Percentiles rank a stretch among this genome's conserved stretches.
phyloP scores from a whole-genome alignment of 495 filamentous ascomycete genomes.

The Xylaria longipes region DNA sequence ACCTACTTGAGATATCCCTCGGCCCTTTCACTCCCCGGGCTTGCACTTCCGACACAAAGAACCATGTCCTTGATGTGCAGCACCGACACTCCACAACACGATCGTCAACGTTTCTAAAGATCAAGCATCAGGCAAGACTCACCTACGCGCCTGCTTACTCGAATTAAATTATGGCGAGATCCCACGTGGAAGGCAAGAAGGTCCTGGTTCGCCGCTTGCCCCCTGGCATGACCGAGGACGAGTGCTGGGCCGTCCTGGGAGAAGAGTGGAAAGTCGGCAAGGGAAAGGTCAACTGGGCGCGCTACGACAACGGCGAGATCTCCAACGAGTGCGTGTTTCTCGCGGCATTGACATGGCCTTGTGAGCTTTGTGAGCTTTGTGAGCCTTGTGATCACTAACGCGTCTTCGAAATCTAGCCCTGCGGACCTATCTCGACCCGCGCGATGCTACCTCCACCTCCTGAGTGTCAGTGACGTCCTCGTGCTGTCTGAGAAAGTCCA shows the following conservation, averaged over 20 bases:
- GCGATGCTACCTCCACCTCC: constrained; percentile 79
- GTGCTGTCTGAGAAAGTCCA: constrained; percentile 71
- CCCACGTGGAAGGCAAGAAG: constrained; percentile 73
- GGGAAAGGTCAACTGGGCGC: constrained; percentile 83
- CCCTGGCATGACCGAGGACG: constrained; percentile 79
- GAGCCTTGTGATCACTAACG: neutral
- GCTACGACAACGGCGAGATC: constrained; percentile 80
- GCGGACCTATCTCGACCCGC: constrained; percentile 78
- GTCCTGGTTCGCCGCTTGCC: constrained; percentile 84
- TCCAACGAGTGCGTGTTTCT: constrained; percentile 76
- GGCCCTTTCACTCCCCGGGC: neutral
- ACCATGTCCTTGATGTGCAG: constrained; percentile 14
- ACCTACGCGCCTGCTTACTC: neutral
- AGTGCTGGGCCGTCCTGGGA: constrained; percentile 77
- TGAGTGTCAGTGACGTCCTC: constrained; percentile 62
- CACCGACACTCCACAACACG: neutral
- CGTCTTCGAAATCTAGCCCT: constrained; percentile 55
- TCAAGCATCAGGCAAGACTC: constrained; percentile 1
- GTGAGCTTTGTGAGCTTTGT: constrained; percentile 1
- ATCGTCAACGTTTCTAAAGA: constrained; percentile 1
- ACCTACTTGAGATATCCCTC: neutral
- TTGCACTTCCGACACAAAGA: neutral
- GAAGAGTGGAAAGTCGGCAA: constrained; percentile 79
- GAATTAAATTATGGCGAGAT: constrained; percentile 51
- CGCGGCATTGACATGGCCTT: neutral